Percentiles rank a stretch among this genome's conserved stretches.
phyloP scores from a whole-genome alignment of 495 filamentous ascomycete genomes.

The Neurospora sp. region DNA sequence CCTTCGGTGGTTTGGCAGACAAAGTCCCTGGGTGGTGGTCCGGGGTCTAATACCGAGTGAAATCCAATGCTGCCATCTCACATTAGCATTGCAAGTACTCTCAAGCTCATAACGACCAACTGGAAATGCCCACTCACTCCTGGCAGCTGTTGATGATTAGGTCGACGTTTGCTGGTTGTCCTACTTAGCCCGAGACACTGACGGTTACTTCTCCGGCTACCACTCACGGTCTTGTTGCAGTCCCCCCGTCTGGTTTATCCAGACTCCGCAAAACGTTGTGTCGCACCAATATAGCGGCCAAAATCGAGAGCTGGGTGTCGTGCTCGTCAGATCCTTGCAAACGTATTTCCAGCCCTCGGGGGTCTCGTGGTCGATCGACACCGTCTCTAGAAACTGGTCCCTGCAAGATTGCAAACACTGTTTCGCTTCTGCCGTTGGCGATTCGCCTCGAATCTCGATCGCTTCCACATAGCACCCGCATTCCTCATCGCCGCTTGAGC shows the following conservation, averaged over 20 bases:
- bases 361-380: slow-evolving; percentile 9
- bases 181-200: slow-evolving; percentile 16
- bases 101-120: neutral
- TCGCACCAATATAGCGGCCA: slow-evolving; percentile 39
- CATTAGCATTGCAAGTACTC: neutral
- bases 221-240: slow-evolving; percentile 36
- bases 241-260: slow-evolving; percentile 15
- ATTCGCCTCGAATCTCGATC: slow-evolving; percentile 3
- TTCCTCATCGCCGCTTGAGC: neutral
- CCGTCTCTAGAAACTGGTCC: slow-evolving; percentile 10
- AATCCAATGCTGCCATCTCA: slow-evolving; percentile 24
- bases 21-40: slow-evolving; percentile 21
- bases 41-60: slow-evolving; percentile 27
- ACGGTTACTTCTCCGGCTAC: neutral
- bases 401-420: slow-evolving; percentile 17
- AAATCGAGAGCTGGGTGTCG: slow-evolving; percentile 9
- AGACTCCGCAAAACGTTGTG: slow-evolving; percentile 32
- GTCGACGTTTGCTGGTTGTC: slow-evolving; percentile 29
- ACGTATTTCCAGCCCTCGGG: slow-evolving; percentile 8
- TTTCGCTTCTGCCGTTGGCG: slow-evolving; percentile 1
- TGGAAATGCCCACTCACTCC: slow-evolving; percentile 23
- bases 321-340: slow-evolving; percentile 12
- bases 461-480: slow-evolving; percentile 18
- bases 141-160: slow-evolving; percentile 39
- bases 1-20: slow-evolving; percentile 9